These are phyloP conservation scores for Fragaria vesca DNA, from an alignment of 306 rosid genomes.

Conservation along the genomic window DNA sequence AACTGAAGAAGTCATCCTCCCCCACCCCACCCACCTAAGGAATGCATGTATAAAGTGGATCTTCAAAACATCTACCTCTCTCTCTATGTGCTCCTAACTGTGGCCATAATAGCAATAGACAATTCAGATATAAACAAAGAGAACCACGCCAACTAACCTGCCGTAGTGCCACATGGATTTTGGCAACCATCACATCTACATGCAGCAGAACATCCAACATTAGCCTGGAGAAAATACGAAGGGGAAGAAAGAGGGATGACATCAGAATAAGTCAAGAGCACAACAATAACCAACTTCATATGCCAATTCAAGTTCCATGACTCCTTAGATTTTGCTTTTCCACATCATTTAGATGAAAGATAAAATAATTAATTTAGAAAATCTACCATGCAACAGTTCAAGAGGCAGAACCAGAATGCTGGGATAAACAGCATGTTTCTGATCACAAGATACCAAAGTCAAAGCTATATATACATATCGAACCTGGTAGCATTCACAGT, in stretches of 20 bases:
- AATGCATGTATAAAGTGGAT: background rate
- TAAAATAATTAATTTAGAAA: background rate
- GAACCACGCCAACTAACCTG: constrained; percentile 22
- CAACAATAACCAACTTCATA: background rate
- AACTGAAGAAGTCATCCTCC: background rate
- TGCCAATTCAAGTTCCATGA: background rate
- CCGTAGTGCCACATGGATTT: constrained; percentile 29
- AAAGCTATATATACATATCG: background rate
- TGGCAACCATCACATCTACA: constrained; percentile 40
- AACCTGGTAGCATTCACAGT: constrained; percentile 44
- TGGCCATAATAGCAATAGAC: background rate
- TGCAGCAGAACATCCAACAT: constrained; percentile 31
- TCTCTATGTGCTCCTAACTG: background rate
- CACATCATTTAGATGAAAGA: background rate
- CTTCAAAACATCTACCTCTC: background rate
- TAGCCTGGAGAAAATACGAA: constrained; percentile 20
- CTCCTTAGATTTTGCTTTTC: background rate
- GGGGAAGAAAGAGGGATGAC: background rate
- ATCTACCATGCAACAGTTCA: background rate
- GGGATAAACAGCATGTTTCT: background rate
- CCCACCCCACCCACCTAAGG: too few species aligned
- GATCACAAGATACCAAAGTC: background rate
- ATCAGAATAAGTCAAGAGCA: background rate
- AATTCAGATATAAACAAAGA: background rate
- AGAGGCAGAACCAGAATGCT: background rate